Evolutionary conservation across 148 eudicot genomes (phyloP).

Genomic region (Rhododendron simsii): DNA sequence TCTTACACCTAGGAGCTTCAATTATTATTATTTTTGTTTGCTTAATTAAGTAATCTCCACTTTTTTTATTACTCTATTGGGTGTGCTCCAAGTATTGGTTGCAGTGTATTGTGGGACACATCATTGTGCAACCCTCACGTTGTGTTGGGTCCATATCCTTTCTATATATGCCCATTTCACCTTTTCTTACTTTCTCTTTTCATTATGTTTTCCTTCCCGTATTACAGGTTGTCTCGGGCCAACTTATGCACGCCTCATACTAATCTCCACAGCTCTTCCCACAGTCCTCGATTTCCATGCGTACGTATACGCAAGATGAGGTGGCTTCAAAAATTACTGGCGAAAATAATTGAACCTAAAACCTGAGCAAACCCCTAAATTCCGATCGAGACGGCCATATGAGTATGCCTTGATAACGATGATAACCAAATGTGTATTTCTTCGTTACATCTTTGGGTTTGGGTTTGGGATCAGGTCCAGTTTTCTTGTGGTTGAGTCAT

Average conservation of each 20-base stretch:
- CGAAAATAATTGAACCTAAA: no score
- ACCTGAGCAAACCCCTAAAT: no score
- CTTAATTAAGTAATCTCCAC: not conserved
- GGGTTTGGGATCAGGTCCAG: not conserved
- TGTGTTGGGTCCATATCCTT: conserved; percentile 17
- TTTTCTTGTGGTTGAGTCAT: not conserved
- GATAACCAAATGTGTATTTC: not conserved
- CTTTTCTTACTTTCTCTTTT: not conserved
- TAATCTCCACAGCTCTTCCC: no score
- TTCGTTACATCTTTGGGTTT: no score
- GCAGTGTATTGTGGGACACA: not conserved
- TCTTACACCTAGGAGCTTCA: not conserved
- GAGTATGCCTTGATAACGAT: not conserved
- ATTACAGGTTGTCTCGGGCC: accelerated
- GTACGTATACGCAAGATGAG: no score
- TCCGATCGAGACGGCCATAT: no score
- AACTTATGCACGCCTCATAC: accelerated
- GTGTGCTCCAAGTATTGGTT: conserved; percentile 5
- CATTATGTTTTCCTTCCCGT: no score
- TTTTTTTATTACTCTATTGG: not conserved
- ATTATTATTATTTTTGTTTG: not conserved
- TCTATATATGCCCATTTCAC: not conserved
- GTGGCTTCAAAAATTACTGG: no score
- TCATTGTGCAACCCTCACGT: conserved; percentile 20
- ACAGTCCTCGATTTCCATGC: no score